Conservation (phyloP, 306 rosid genomes). For the Mimosa bimucronata region DNA sequence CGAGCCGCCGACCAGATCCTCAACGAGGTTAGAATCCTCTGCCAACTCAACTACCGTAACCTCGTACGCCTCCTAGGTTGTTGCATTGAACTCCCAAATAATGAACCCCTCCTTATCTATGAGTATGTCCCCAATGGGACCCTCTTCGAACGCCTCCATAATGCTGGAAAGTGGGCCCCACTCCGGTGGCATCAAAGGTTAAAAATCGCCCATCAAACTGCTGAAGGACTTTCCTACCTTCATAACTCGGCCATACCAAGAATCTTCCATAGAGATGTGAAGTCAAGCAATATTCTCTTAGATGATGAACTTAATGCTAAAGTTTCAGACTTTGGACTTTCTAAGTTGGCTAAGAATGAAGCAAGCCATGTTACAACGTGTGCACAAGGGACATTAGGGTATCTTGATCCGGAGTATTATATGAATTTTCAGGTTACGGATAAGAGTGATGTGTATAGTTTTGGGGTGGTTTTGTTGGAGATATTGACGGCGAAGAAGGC, state of each 20-base stretch:
- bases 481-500: constrained; percentile 53
- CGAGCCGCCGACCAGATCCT: constrained; percentile 54
- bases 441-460: constrained; percentile 58
- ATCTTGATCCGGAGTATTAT: constrained; percentile 54
- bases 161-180: background rate
- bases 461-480: constrained; percentile 58
- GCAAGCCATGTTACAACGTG: constrained; percentile 47
- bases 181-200: constrained; percentile 47
- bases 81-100: constrained; percentile 44
- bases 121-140: constrained; percentile 54
- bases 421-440: constrained; percentile 52
- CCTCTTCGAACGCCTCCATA: constrained; percentile 52
- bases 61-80: constrained; percentile 51
- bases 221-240: constrained; percentile 52
- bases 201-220: constrained; percentile 39
- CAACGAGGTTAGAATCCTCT: constrained; percentile 55
- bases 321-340: constrained; percentile 52
- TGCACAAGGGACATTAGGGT: constrained; percentile 56
- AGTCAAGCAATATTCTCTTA: constrained; percentile 52
- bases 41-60: constrained; percentile 59
- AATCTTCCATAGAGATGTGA: constrained; percentile 55
- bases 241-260: constrained; percentile 48
- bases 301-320: constrained; percentile 46
- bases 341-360: constrained; percentile 47
- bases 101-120: constrained; percentile 47